Percentiles rank a stretch among this genome's conserved stretches.
These are phyloP conservation scores for Carex scoparia DNA, from an alignment of 176 grass and related monocot genomes.

Conservation along the genomic window DNA sequence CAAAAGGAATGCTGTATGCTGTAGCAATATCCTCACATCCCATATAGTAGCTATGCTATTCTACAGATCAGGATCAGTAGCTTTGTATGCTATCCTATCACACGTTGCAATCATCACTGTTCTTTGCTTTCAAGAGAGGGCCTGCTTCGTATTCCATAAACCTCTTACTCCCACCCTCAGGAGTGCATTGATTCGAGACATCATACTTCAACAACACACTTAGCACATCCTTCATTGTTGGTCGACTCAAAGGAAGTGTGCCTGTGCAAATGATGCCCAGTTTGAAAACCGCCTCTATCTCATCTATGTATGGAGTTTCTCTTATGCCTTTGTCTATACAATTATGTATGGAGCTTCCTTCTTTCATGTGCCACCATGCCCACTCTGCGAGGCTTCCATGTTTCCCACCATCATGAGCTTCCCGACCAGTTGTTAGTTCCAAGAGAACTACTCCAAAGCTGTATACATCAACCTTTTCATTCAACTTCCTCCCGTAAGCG, in stretches of 20 bases:
- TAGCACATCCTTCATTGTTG: conserved; percentile 68
- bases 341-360: conserved; percentile 27
- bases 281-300: conserved; percentile 61
- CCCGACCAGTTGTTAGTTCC: conserved; percentile 66
- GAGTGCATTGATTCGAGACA: conserved; percentile 12
- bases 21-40: background rate
- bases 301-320: conserved; percentile 29
- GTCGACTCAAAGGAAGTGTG: conserved; percentile 40
- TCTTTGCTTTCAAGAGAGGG: conserved; percentile 36
- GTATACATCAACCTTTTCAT: conserved; percentile 77
- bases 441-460: conserved; percentile 91
- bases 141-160: conserved; percentile 31
- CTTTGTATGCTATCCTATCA: background rate
- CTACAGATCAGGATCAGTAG: background rate
- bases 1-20: background rate
- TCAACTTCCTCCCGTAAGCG: conserved; percentile 53
- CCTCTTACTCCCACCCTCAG: conserved; percentile 14
- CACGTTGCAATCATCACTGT: background rate
- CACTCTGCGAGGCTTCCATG: conserved; percentile 52
- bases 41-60: background rate
- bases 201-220: conserved; percentile 52
- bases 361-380: conserved; percentile 42
- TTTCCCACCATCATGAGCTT: conserved; percentile 54
- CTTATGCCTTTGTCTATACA: conserved; percentile 39
- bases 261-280: conserved; percentile 58